Percentiles rank a stretch among this genome's conserved stretches.
Evolutionary conservation across 345 rosid species (phyloP).

Genomic region (Combretum micranthum): DNA sequence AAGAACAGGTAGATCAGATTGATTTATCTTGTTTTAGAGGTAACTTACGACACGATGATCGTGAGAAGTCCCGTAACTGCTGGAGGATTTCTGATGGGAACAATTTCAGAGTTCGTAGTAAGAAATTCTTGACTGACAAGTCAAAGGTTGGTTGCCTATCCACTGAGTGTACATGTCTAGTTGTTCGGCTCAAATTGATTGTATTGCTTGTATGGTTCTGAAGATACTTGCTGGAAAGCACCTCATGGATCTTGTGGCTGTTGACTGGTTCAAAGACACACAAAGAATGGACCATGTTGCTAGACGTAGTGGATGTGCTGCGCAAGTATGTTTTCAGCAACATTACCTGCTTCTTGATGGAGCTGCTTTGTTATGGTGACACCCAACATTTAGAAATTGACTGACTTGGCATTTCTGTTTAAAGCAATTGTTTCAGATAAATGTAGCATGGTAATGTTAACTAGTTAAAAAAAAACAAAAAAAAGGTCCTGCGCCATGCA

Average conservation of each 20-base stretch:
- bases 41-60: constrained; percentile 72
- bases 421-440: no score
- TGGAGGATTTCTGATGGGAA: constrained; percentile 85
- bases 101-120: constrained; percentile 94
- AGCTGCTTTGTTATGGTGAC: no score
- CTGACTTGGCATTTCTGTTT: no score
- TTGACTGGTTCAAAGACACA: constrained; percentile 97
- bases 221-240: constrained; percentile 94
- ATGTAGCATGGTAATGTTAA: no score
- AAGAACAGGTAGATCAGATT: constrained; percentile 63
- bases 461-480: no score
- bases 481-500: no score
- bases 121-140: constrained; percentile 76
- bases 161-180: neutral
- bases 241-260: constrained; percentile 97
- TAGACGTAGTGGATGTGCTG: constrained; percentile 90
- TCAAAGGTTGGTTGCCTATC: constrained; percentile 48
- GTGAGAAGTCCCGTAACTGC: constrained; percentile 79
- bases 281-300: constrained; percentile 97
- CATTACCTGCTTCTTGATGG: no score
- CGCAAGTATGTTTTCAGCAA: constrained; percentile 50
- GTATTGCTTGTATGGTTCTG: constrained; percentile 15
- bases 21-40: constrained; percentile 85
- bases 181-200: neutral
- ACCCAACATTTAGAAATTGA: no score